Conservation (phyloP, 306 rosid genomes). For the Cucumis melo region DNA sequence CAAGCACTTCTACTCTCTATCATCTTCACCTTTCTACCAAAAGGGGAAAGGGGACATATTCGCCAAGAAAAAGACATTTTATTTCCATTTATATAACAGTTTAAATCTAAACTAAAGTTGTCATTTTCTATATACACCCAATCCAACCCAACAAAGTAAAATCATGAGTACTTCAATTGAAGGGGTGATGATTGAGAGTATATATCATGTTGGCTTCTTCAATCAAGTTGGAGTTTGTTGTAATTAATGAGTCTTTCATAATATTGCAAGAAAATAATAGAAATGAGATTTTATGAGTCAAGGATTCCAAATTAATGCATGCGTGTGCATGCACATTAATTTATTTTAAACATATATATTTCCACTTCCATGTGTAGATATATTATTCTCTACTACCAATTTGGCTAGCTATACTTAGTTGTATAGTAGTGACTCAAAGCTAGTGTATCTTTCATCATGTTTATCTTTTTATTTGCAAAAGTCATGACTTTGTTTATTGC, state of each 20-base stretch:
- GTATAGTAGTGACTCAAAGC: neutral
- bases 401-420: neutral
- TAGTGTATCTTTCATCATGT: neutral
- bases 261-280: neutral
- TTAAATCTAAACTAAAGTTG: neutral
- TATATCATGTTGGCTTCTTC: neutral
- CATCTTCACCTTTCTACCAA: neutral
- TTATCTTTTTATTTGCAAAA: neutral
- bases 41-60: conserved; percentile 1
- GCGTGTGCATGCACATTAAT: neutral
- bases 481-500: neutral
- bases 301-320: neutral
- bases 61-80: neutral
- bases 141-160: neutral
- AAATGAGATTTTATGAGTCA: neutral
- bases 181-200: neutral
- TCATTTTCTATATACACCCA: neutral
- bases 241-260: neutral
- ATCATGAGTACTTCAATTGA: neutral
- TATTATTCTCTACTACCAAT: neutral
- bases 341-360: neutral
- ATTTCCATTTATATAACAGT: neutral
- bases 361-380: neutral
- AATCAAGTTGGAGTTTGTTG: neutral
- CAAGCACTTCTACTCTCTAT: neutral